These are phyloP conservation scores for Esteya vermicola DNA, from an alignment of 2,329 filamentous ascomycete species.

Conservation along the genomic window DNA sequence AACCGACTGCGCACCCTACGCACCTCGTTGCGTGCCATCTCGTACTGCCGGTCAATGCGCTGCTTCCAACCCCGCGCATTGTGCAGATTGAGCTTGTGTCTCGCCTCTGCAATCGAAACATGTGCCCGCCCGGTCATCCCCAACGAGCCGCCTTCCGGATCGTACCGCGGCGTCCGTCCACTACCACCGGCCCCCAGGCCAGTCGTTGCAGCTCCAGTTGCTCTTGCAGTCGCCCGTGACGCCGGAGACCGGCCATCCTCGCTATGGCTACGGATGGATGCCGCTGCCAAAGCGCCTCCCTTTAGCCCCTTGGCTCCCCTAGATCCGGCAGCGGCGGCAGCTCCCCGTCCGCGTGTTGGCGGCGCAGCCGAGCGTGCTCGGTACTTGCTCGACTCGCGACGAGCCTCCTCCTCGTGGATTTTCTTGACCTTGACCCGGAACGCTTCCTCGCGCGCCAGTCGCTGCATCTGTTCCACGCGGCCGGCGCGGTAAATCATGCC, in stretches of 20 bases:
- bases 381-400: slow-evolving; percentile 35
- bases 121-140: slow-evolving; percentile 59
- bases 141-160: slow-evolving; percentile 57
- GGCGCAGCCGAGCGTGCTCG: slow-evolving; percentile 40
- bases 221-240: slow-evolving; percentile 18
- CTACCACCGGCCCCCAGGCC: slow-evolving; percentile 3
- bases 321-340: no score
- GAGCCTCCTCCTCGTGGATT: slow-evolving; percentile 56
- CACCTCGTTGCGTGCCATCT: slow-evolving; percentile 57
- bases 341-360: slow-evolving; percentile 14
- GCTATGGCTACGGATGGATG: slow-evolving; percentile 24
- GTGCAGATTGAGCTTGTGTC: slow-evolving; percentile 58
- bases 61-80: slow-evolving; percentile 88
- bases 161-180: slow-evolving; percentile 49
- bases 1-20: slow-evolving; percentile 67
- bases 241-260: slow-evolving; percentile 28
- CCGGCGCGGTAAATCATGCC: slow-evolving; percentile 88
- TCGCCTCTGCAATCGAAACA: slow-evolving; percentile 63
- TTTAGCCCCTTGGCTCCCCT: no score
- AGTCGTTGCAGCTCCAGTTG: slow-evolving; percentile 20
- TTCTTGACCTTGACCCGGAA: slow-evolving; percentile 80
- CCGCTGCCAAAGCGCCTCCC: not conserved
- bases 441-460: slow-evolving; percentile 78
- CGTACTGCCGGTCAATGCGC: slow-evolving; percentile 66
- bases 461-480: slow-evolving; percentile 76